These are phyloP conservation scores for Hevea brasiliensis DNA, from an alignment of 345 rosid species.

Conservation along the genomic window DNA sequence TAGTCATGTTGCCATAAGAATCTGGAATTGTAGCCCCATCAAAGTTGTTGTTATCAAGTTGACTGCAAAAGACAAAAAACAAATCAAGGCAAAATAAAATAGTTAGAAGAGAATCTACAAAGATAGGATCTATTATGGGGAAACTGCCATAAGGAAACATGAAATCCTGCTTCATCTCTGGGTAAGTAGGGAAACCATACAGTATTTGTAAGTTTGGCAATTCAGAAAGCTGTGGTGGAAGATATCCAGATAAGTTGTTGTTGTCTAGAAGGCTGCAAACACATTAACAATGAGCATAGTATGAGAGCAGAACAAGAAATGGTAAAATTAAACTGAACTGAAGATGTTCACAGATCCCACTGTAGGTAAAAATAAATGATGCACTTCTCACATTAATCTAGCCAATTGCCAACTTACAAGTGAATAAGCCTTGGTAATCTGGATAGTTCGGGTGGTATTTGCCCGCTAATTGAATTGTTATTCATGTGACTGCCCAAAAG, in stretches of 20 bases:
- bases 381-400: slow-evolving; percentile 9
- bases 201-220: slow-evolving; percentile 74
- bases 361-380: slow-evolving; percentile 7
- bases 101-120: not conserved
- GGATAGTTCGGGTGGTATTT: slow-evolving; percentile 82
- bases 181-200: slow-evolving; percentile 51
- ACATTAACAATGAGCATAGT: slow-evolving; percentile 1
- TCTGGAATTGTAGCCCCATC: slow-evolving; percentile 71
- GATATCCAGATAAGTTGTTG: slow-evolving; percentile 78
- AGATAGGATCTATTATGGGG: not conserved
- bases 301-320: slow-evolving; percentile 10
- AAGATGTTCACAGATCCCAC: slow-evolving; percentile 3
- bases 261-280: slow-evolving; percentile 86
- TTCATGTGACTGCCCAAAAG: slow-evolving; percentile 86
- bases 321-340: slow-evolving; percentile 1
- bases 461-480: slow-evolving; percentile 93
- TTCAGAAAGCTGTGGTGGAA: slow-evolving; percentile 71
- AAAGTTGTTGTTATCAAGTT: slow-evolving; percentile 87
- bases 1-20: slow-evolving; percentile 70
- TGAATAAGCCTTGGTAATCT: slow-evolving; percentile 77
- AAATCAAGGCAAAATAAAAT: not conserved
- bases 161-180: slow-evolving; percentile 10
- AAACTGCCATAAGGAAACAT: not conserved
- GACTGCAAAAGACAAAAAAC: slow-evolving; percentile 54
- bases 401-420: slow-evolving; percentile 63